Evolutionary conservation across 495 filamentous ascomycete genomes (phyloP).

Genomic region (Penicillium ucsense): DNA sequence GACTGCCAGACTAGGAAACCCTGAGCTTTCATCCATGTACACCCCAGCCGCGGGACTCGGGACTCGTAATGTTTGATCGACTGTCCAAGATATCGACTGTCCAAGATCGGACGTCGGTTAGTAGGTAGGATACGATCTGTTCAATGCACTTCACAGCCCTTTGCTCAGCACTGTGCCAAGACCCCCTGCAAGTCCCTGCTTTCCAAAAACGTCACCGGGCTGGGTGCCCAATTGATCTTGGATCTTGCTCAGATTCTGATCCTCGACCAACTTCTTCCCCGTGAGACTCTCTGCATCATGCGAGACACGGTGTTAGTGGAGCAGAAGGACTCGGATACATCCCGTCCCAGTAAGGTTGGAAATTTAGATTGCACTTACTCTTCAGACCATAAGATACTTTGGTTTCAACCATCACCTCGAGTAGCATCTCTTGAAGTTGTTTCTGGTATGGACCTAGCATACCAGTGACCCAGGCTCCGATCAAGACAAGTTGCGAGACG

Average conservation of each 20-base stretch:
- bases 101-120: too few relatives aligned
- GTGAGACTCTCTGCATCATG: constrained; percentile 14
- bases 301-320: neutral
- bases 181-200: constrained; percentile 13
- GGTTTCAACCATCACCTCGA: constrained; percentile 45
- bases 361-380: constrained; percentile 11
- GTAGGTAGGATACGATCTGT: too few relatives aligned
- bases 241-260: constrained; percentile 26
- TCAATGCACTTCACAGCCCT: constrained; percentile 1
- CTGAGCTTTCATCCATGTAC: too few relatives aligned
- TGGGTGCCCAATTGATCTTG: constrained; percentile 24
- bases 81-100: too few relatives aligned
- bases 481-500: constrained; percentile 11
- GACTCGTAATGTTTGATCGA: too few relatives aligned
- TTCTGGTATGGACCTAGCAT: constrained; percentile 27
- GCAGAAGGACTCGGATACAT: neutral
- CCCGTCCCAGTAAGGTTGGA: neutral
- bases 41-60: too few relatives aligned
- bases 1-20: too few relatives aligned
- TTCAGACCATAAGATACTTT: constrained; percentile 33
- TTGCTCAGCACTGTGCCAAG: constrained; percentile 18
- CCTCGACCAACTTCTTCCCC: constrained; percentile 23
- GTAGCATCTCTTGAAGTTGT: constrained; percentile 33
- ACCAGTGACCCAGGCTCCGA: constrained; percentile 26
- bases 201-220: constrained; percentile 16